phyloP scores from a whole-genome alignment of 805 yeast species.

The Metschnikowia continentalis region DNA sequence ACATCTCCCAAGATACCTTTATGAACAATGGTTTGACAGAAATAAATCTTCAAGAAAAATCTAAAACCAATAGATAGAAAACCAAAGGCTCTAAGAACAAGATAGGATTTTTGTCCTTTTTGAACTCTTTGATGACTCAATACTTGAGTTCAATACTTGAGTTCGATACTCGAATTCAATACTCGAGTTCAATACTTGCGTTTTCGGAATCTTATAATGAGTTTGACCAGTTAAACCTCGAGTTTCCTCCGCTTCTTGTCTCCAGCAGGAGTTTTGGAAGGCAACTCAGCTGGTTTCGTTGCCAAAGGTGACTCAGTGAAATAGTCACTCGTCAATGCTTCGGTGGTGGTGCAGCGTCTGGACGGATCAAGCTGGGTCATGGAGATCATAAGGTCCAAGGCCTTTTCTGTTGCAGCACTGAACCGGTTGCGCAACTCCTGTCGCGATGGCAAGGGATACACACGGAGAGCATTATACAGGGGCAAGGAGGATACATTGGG shows the following conservation, averaged over 20 bases:
- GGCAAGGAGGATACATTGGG: constrained; percentile 82
- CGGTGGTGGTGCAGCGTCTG: constrained; percentile 60
- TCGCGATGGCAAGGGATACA: constrained; percentile 80
- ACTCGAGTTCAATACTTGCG: no score
- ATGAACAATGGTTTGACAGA: no score
- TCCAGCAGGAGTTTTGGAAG: constrained; percentile 36
- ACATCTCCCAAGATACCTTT: no score
- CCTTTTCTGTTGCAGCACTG: constrained; percentile 85
- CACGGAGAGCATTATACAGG: constrained; percentile 63
- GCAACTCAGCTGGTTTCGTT: constrained; percentile 61
- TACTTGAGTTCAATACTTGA: no score
- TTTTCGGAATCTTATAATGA: no score
- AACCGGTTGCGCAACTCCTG: constrained; percentile 78
- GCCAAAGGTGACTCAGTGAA: constrained; percentile 74
- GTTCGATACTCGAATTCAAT: no score
- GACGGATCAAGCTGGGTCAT: constrained; percentile 77
- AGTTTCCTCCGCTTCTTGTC: constrained; percentile 16
- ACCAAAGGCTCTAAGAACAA: no score
- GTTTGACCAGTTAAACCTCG: constrained; percentile 6
- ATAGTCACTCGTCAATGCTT: constrained; percentile 61
- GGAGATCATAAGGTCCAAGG: constrained; percentile 67
- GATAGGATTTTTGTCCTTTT: no score
- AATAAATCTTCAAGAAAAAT: no score
- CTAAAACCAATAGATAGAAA: no score
- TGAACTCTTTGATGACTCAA: no score